phyloP scores from a whole-genome alignment of 2,329 filamentous ascomycete species.

The Paecilomyces niveus region DNA sequence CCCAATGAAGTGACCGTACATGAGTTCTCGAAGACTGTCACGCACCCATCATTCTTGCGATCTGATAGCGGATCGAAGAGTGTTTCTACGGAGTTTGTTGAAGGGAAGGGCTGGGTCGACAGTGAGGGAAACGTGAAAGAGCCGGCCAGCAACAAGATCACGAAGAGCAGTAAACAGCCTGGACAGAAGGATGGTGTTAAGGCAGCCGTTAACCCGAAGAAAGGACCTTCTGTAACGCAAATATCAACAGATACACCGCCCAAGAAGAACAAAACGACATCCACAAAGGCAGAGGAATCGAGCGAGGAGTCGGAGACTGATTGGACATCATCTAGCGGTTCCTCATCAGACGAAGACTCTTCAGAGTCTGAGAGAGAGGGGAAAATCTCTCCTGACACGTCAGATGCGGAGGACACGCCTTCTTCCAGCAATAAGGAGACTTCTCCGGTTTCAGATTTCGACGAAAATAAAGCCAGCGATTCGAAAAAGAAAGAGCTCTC shows the following conservation, averaged over 20 bases:
- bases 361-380: slow-evolving; percentile 19
- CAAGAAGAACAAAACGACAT: slow-evolving; percentile 8
- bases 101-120: slow-evolving; percentile 85
- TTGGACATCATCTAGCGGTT: slow-evolving; percentile 31
- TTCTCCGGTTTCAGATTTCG: slow-evolving; percentile 6
- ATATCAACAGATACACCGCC: slow-evolving; percentile 2
- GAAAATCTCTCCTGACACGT: slow-evolving; percentile 18
- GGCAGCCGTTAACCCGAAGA: slow-evolving; percentile 17
- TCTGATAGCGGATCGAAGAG: slow-evolving; percentile 40
- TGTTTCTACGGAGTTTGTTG: slow-evolving; percentile 60
- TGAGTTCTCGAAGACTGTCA: slow-evolving; percentile 80
- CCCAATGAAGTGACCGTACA: slow-evolving; percentile 65
- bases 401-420: slow-evolving; percentile 8
- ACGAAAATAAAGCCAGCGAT: slow-evolving; percentile 32
- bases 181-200: slow-evolving; percentile 24
- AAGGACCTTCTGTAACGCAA: slow-evolving; percentile 4
- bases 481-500: slow-evolving; percentile 29
- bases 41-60: slow-evolving; percentile 76
- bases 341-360: slow-evolving; percentile 18
- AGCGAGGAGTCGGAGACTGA: slow-evolving; percentile 19
- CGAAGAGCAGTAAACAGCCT: slow-evolving; percentile 21
- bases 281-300: slow-evolving; percentile 9
- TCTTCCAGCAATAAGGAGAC: slow-evolving; percentile 4
- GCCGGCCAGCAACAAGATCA: slow-evolving; percentile 18
- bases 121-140: slow-evolving; percentile 64